A percentile compares a stretch with the other conserved stretches of the same genome.
These are phyloP conservation scores for Knufia fluminis DNA, from an alignment of 2,329 filamentous ascomycete species.

Conservation along the genomic window DNA sequence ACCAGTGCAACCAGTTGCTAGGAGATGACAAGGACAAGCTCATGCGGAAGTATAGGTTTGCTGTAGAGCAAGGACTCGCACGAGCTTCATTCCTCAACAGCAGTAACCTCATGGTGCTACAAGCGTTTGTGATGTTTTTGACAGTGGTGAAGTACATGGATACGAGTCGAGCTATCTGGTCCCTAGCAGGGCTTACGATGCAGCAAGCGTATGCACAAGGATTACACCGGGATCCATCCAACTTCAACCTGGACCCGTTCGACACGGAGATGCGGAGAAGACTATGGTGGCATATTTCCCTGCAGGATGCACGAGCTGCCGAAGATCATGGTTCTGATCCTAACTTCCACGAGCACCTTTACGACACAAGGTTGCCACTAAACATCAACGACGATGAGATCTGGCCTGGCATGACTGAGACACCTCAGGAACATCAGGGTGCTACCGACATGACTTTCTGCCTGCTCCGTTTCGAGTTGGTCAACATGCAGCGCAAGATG, in stretches of 20 bases:
- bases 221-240: conserved; percentile 39
- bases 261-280: conserved; percentile 32
- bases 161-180: conserved; percentile 37
- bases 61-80: conserved; percentile 54
- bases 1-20: conserved; percentile 41
- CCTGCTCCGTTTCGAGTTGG: conserved; percentile 47
- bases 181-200: conserved; percentile 34
- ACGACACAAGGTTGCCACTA: conserved; percentile 47
- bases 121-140: conserved; percentile 54
- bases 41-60: conserved; percentile 51
- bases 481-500: conserved; percentile 19
- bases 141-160: conserved; percentile 42
- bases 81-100: conserved; percentile 54
- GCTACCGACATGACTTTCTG: conserved; percentile 46
- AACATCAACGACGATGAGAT: conserved; percentile 45
- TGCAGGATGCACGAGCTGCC: conserved; percentile 51
- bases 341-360: conserved; percentile 48
- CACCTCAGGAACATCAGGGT: conserved; percentile 41
- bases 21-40: conserved; percentile 43
- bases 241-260: conserved; percentile 46
- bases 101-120: conserved; percentile 52
- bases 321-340: conserved; percentile 57
- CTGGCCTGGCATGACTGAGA: conserved; percentile 38
- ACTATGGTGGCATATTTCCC: conserved; percentile 32
- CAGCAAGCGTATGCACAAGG: conserved; percentile 31